These are phyloP conservation scores for Perkinsus olseni DNA, from an alignment of 169 alveolate genomes.

Conservation along the genomic window DNA sequence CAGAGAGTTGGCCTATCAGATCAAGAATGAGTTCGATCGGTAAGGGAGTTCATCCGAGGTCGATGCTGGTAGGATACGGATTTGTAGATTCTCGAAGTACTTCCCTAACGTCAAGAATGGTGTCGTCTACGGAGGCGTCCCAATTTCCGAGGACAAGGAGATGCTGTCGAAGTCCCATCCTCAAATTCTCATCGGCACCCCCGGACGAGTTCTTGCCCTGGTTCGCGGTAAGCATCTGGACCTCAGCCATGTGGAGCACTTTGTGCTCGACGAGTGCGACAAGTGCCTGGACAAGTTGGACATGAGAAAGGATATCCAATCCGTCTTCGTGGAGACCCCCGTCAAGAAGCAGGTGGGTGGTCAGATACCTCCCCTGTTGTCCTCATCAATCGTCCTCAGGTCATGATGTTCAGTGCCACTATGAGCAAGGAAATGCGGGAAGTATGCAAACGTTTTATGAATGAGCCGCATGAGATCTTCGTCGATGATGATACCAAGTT, in stretches of 20 bases:
- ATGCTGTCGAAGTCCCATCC: slow-evolving; percentile 84
- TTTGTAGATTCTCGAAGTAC: slow-evolving; percentile 82
- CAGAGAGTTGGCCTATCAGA: slow-evolving; percentile 98
- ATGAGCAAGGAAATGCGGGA: slow-evolving; percentile 88
- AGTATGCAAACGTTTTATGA: slow-evolving; percentile 95
- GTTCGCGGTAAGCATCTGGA: slow-evolving; percentile 80
- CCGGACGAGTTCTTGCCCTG: slow-evolving; percentile 97
- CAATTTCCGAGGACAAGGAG: slow-evolving; percentile 81
- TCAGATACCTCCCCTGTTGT: neutral
- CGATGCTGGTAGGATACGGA: neutral
- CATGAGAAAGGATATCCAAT: slow-evolving; percentile 97
- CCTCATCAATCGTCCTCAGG: neutral
- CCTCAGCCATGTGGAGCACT: slow-evolving; percentile 84
- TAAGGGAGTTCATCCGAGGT: neutral
- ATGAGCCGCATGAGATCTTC: slow-evolving; percentile 79
- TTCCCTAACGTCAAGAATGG: slow-evolving; percentile 84
- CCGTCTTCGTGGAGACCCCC: slow-evolving; percentile 92
- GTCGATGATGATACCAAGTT: slow-evolving; percentile 97
- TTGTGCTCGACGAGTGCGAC: slow-evolving; percentile 99
- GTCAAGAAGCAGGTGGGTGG: slow-evolving; percentile 86
- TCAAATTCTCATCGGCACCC: slow-evolving; percentile 97
- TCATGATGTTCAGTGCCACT: slow-evolving; percentile 98
- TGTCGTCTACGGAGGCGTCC: slow-evolving; percentile 97
- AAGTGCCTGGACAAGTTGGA: slow-evolving; percentile 95
- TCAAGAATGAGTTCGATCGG: slow-evolving; percentile 94